These are phyloP conservation scores for Leavenworthia alabamica DNA, from an alignment of 345 rosid species.

Conservation along the genomic window DNA sequence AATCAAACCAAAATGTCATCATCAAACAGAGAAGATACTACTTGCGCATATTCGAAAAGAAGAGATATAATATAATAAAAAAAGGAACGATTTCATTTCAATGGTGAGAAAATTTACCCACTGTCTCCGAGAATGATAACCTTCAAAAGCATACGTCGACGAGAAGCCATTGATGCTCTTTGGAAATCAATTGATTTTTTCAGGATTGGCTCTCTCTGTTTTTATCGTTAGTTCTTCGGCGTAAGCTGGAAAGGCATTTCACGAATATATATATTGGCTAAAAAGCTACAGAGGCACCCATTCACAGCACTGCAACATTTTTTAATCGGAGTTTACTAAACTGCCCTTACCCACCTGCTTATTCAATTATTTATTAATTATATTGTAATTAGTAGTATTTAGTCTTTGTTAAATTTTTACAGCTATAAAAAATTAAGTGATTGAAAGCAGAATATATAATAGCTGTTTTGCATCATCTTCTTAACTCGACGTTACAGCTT, in stretches of 20 bases:
- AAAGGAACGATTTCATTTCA: background rate
- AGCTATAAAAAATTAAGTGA: too few species aligned
- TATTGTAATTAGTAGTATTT: too few species aligned
- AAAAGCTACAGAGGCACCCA: constrained; percentile 11
- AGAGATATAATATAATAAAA: too few species aligned
- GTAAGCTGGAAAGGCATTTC: background rate
- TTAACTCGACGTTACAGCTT: background rate
- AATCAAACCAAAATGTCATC: background rate
- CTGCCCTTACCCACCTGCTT: background rate
- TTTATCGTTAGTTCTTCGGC: background rate
- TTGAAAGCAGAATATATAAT: too few species aligned
- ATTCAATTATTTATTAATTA: too few species aligned
- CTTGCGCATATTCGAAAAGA: background rate
- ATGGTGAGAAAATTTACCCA: constrained; percentile 45
- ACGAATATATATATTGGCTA: background rate
- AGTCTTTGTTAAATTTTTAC: too few species aligned
- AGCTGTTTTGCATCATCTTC: background rate
- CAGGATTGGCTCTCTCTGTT: background rate
- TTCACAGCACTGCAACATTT: background rate
- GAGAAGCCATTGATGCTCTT: constrained; percentile 57
- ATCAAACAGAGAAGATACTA: background rate
- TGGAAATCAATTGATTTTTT: background rate
- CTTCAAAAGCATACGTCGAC: constrained; percentile 72
- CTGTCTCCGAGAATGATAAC: constrained; percentile 88
- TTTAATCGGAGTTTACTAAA: background rate